Percentiles rank a stretch among this genome's conserved stretches.
Evolutionary conservation across 768 basidiomycete species (phyloP).

Genomic region (Kwoniella newhampshirensis): DNA sequence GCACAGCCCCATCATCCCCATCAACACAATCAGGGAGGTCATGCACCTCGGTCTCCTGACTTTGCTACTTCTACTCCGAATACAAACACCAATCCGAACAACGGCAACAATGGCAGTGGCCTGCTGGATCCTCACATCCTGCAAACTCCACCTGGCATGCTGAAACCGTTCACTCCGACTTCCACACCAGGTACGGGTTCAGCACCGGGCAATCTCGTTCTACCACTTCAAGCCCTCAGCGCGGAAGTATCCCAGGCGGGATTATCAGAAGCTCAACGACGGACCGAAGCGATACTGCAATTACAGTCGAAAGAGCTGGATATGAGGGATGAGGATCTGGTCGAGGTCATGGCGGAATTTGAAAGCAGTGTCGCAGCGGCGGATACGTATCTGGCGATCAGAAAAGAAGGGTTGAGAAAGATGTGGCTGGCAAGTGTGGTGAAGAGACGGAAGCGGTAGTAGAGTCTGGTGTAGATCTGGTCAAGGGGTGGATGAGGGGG

Average conservation of each 20-base stretch:
- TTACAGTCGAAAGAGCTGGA: slow-evolving; percentile 18
- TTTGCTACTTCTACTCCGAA: slow-evolving; percentile 2
- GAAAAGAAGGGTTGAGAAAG: slow-evolving; percentile 26
- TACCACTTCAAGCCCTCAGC: too few relatives aligned
- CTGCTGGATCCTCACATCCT: slow-evolving; percentile 8
- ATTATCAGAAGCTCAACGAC: slow-evolving; percentile 30
- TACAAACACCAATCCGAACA: slow-evolving; percentile 1
- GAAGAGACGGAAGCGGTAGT: slow-evolving; percentile 17
- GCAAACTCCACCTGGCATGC: slow-evolving; percentile 3
- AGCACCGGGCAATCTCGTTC: not conserved
- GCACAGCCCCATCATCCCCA: not conserved
- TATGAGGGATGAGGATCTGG: slow-evolving; percentile 38
- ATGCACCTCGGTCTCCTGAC: slow-evolving; percentile 9
- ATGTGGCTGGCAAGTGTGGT: slow-evolving; percentile 32
- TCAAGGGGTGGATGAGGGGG: too few relatives aligned
- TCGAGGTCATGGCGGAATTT: slow-evolving; percentile 41
- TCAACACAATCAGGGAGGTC: slow-evolving; percentile 4
- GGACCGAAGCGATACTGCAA: slow-evolving; percentile 36
- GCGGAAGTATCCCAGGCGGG: slow-evolving; percentile 14
- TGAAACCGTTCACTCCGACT: slow-evolving; percentile 1
- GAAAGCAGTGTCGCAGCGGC: slow-evolving; percentile 28
- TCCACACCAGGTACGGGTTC: not conserved
- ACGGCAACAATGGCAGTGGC: not conserved
- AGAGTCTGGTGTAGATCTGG: too few relatives aligned
- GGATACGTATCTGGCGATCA: slow-evolving; percentile 40